These are phyloP conservation scores for Xylaria acuta DNA, from an alignment of 495 filamentous ascomycete genomes.

Conservation along the genomic window DNA sequence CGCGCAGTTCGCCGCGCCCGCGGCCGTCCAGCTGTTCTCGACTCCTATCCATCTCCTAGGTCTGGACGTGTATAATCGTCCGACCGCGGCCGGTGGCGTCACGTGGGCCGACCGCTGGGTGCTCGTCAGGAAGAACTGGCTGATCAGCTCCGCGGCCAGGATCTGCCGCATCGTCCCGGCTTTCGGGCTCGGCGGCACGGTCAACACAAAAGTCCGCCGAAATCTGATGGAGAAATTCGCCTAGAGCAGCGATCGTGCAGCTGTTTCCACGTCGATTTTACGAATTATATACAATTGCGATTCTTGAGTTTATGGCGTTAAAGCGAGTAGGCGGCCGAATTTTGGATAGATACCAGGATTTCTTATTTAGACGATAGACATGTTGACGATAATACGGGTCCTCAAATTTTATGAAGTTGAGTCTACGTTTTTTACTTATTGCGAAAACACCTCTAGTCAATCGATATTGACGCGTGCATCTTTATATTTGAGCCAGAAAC, in stretches of 20 bases:
- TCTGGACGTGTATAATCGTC: constrained; percentile 84
- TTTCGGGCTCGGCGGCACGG: constrained; percentile 91
- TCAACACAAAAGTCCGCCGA: constrained; percentile 76
- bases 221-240: constrained; percentile 51
- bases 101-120: constrained; percentile 63
- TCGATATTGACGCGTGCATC: not conserved
- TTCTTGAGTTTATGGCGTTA: constrained; percentile 6
- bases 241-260: constrained; percentile 19
- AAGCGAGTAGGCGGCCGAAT: not conserved
- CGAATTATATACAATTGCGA: not conserved
- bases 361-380: not conserved
- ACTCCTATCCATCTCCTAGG: constrained; percentile 91
- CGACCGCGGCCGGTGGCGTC: constrained; percentile 52
- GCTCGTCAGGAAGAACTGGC: constrained; percentile 77
- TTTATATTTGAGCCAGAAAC: not conserved
- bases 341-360: constrained; percentile 11
- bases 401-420: not conserved
- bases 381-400: not conserved
- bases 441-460: not conserved
- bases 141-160: constrained; percentile 75
- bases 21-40: constrained; percentile 77
- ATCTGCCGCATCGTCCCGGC: constrained; percentile 93
- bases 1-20: constrained; percentile 83
- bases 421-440: not conserved
- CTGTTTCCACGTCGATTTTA: not conserved